Percentiles rank a stretch among this genome's conserved stretches.
Conservation (phyloP, 2,329 filamentous ascomycete genomes). For the Cercospora berteroae region DNA sequence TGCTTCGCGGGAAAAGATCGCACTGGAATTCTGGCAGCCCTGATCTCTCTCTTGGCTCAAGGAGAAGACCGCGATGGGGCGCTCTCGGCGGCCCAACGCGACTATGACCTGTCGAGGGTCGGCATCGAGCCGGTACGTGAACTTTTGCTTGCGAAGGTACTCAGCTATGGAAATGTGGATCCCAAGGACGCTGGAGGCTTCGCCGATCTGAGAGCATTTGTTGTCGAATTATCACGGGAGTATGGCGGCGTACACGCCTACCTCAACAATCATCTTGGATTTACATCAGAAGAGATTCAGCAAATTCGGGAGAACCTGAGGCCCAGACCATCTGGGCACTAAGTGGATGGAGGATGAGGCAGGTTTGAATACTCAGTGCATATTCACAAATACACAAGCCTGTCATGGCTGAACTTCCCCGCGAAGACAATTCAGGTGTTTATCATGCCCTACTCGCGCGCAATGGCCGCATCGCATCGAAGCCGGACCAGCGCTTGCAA, state of each 20-base stretch:
- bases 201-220: background rate
- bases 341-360: background rate
- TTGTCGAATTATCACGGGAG: background rate
- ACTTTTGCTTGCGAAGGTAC: background rate
- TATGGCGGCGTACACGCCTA: background rate
- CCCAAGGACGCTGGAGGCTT: background rate
- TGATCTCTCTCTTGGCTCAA: background rate
- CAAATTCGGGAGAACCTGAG: background rate
- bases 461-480: background rate
- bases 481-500: background rate
- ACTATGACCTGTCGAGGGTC: background rate
- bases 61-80: background rate
- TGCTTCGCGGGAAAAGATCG: background rate
- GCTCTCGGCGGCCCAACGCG: background rate
- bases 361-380: no score
- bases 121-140: background rate
- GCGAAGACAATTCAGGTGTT: background rate
- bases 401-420: background rate
- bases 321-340: background rate
- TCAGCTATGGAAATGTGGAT: background rate
- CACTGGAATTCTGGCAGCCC: background rate
- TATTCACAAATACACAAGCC: background rate
- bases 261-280: background rate
- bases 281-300: background rate
- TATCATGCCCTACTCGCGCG: background rate